phyloP scores from a whole-genome alignment of 1,284 basidiomycete species.

The Austroboletus niveus region DNA sequence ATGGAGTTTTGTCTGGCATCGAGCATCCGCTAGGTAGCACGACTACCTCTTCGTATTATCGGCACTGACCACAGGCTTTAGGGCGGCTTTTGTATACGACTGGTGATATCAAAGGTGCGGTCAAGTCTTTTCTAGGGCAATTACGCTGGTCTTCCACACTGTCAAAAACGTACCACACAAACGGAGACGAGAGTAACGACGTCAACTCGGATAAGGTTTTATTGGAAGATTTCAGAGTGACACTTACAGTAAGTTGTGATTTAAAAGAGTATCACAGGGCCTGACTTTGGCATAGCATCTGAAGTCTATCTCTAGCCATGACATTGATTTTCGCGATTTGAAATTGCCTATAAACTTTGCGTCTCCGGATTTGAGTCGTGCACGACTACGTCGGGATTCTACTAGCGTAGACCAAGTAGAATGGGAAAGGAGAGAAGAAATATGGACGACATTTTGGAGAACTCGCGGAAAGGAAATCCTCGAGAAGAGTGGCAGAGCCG shows the following conservation, averaged over 20 bases:
- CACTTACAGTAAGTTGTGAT: conserved; percentile 55
- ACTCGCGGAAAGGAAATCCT: conserved; percentile 51
- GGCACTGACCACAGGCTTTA: conserved; percentile 28
- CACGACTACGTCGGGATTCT: conserved; percentile 53
- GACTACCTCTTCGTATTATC: neutral
- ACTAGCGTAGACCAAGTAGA: conserved; percentile 41
- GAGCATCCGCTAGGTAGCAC: conserved; percentile 69
- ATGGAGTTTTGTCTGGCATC: conserved; percentile 65
- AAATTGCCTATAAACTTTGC: conserved; percentile 62
- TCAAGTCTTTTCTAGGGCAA: conserved; percentile 63
- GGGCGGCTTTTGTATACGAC: conserved; percentile 76
- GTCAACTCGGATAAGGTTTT: conserved; percentile 56
- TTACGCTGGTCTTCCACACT: conserved; percentile 36
- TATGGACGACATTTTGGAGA: conserved; percentile 63
- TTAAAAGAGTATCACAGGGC: neutral
- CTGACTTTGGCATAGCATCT: conserved; percentile 54
- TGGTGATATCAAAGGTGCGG: conserved; percentile 68
- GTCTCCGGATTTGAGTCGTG: conserved; percentile 47
- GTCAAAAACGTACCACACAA: conserved; percentile 18
- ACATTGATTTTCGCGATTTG: conserved; percentile 41
- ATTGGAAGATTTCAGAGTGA: conserved; percentile 77
- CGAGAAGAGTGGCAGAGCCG: conserved; percentile 53
- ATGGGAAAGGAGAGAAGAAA: conserved; percentile 63
- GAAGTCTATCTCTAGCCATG: conserved; percentile 48
- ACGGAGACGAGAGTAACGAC: conserved; percentile 25